Evolutionary conservation across 805 yeast species (phyloP).

Genomic region (Ogataea trehalophila): DNA sequence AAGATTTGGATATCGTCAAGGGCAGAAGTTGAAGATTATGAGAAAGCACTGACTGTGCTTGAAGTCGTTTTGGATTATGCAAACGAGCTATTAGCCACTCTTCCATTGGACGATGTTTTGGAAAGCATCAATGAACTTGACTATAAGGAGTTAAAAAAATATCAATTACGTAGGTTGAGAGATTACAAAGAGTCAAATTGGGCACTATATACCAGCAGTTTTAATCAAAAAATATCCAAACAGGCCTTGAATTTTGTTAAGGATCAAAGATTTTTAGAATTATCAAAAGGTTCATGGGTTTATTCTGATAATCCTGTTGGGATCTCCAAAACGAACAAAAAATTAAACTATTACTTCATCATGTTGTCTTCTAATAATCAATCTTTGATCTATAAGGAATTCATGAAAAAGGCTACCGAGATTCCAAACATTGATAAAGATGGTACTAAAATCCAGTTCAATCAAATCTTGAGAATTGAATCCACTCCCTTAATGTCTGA

Average conservation of each 20-base stretch:
- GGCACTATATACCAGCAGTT: conserved; percentile 39
- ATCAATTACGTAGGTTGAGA: conserved; percentile 46
- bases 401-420: conserved; percentile 37
- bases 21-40: conserved; percentile 49
- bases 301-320: conserved; percentile 51
- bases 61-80: conserved; percentile 30
- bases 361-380: conserved; percentile 64
- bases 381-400: conserved; percentile 57
- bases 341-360: conserved; percentile 42
- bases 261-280: conserved; percentile 67
- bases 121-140: conserved; percentile 37
- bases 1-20: conserved; percentile 62
- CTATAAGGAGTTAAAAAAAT: conserved; percentile 47
- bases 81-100: conserved; percentile 14
- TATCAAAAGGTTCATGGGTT: conserved; percentile 81
- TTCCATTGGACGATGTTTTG: conserved; percentile 41
- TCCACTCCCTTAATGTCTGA: conserved; percentile 43
- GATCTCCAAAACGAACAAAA: conserved; percentile 9
- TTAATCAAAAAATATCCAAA: conserved; percentile 43
- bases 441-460: conserved; percentile 45
- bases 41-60: conserved; percentile 44
- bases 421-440: conserved; percentile 60
- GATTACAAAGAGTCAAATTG: conserved; percentile 36
- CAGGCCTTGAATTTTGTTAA: conserved; percentile 69
- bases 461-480: conserved; percentile 46